Conservation (phyloP, 2,329 filamentous ascomycete genomes). For the Penicillium sp. region DNA sequence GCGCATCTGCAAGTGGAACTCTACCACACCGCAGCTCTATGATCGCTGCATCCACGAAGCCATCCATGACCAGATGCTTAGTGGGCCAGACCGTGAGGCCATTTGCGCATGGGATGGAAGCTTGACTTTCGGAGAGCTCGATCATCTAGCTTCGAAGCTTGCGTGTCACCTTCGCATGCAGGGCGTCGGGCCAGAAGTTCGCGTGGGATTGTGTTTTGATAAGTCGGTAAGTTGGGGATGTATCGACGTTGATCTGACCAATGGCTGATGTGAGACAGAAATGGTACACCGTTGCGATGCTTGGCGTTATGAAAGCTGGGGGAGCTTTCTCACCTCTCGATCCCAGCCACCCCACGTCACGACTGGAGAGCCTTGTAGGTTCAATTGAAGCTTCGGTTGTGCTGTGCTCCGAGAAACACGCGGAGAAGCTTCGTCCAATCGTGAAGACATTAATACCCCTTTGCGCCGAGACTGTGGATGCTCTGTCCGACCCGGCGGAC, state of each 20-base stretch:
- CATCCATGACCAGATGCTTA: constrained; percentile 41
- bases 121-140: constrained; percentile 40
- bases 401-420: constrained; percentile 34
- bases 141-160: constrained; percentile 39
- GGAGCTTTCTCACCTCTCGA: constrained; percentile 46
- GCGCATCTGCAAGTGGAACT: constrained; percentile 58
- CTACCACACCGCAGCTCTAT: constrained; percentile 42
- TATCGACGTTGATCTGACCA: not conserved
- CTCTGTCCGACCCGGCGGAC: constrained; percentile 19
- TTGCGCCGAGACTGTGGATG: constrained; percentile 27
- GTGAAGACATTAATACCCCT: constrained; percentile 32
- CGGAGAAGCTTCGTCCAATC: constrained; percentile 22
- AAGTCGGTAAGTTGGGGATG: constrained; percentile 38
- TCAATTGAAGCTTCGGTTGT: constrained; percentile 37
- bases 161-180: constrained; percentile 41
- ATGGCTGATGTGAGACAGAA: constrained; percentile 28
- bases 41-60: constrained; percentile 44
- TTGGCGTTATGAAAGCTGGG: constrained; percentile 46
- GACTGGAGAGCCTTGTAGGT: constrained; percentile 36
- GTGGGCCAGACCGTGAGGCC: constrained; percentile 33
- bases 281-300: constrained; percentile 46
- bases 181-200: constrained; percentile 42
- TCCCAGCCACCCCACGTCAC: constrained; percentile 40
- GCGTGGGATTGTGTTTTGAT: constrained; percentile 44
- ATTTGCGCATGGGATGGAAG: constrained; percentile 45